Evolutionary conservation across 495 filamentous ascomycete genomes (phyloP), one percentile per base, ranked within the genome.

Genomic region (Geoglossum glabrum): DNA sequence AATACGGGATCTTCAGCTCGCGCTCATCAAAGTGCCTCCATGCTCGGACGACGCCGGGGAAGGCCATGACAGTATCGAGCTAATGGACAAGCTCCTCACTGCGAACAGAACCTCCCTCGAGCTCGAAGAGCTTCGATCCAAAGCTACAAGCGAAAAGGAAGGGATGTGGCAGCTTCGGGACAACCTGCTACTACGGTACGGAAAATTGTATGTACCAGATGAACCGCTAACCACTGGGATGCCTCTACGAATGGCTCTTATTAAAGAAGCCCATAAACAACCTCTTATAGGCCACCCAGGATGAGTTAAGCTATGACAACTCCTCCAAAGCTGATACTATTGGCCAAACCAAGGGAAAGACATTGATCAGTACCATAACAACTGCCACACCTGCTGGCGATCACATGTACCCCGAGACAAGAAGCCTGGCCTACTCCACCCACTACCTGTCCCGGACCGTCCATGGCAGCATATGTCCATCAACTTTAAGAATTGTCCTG

Each of bases 401-500:
- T 40, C 36, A 40, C 36, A 40, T 40, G 36, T 40, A 17, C 36
- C 15, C 3, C 36, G 36, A 8, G 36, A 40, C 17, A 40, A 17
- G 13, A 40, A 40, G 36, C 15, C 15, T 3, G 36, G 15, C 7
- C 5, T 40, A 6, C 15, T 64, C 1, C 23, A 65, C n/a, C 38
- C 56, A 13, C 33, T 64, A 43, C 47, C 45, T 21, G 25, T 57
- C 8, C 58, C 59, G 28, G 45, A 61, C 11, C 15, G 33, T n/a
- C 43, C 43, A 15, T 64, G 47, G 59, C 4, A 54, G n/a, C 30
- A 57, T 19, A 46, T 64, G 1, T 54, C 57, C 13, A 31, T 65
- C 11, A 26, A 63, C 55, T 62, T 64, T 30, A 61, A 62, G 33
- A 59, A 38, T 21, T 13, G 31, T 28, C 28, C 61, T 23, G n/a